phyloP scores from a whole-genome alignment of 208 protist species.

The Zelonia costaricensis region DNA sequence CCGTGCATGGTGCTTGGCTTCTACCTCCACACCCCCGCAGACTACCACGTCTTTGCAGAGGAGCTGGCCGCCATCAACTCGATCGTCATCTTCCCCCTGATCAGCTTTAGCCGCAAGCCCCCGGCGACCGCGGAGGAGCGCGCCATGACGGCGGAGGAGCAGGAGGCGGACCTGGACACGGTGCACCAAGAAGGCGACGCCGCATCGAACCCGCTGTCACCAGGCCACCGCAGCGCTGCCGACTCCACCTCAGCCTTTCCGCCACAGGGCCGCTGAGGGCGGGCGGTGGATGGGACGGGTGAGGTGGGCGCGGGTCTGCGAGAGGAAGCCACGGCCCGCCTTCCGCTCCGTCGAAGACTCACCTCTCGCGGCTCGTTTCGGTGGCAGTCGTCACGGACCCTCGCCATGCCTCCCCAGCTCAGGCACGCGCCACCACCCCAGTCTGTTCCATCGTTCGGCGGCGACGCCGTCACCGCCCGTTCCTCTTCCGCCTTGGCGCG shows the following conservation, averaged over 20 bases:
- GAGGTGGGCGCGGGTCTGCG: no score
- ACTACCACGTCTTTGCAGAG: slow-evolving; percentile 36
- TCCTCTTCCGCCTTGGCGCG: neutral
- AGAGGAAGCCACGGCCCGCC: no score
- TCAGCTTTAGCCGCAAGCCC: slow-evolving; percentile 3
- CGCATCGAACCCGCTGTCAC: no score
- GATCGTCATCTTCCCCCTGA: slow-evolving; percentile 49
- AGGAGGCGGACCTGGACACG: no score
- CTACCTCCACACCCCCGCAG: slow-evolving; percentile 46
- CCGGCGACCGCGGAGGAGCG: neutral
- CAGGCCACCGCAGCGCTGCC: no score
- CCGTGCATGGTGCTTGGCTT: slow-evolving; percentile 70
- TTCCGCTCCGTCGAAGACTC: no score
- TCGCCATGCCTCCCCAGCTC: no score
- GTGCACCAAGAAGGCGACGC: neutral
- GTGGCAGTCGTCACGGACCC: no score
- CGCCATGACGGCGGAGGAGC: neutral
- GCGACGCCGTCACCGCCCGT: neutral
- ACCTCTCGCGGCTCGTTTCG: no score
- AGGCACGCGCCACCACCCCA: neutral
- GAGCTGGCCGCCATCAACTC: slow-evolving; percentile 44
- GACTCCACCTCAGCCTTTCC: no score
- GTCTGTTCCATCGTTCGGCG: neutral
- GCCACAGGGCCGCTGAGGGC: no score
- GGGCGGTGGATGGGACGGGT: no score